Base-by-base conservation (phyloP, 2,329 filamentous ascomycete genomes). In the Pseudogymnoascus sp. region DNA sequence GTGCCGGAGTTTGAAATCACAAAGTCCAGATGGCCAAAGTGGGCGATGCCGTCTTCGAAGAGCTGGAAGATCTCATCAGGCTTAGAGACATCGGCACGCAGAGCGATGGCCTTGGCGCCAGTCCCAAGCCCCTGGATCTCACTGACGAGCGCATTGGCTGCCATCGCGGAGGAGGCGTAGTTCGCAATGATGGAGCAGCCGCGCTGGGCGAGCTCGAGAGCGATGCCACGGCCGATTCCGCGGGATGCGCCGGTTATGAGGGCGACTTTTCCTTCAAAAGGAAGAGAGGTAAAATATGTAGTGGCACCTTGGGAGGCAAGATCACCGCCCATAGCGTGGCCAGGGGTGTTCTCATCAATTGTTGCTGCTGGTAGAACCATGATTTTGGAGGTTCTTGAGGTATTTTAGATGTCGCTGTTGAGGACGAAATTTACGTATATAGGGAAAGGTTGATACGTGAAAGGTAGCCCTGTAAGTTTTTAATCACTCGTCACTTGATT, bases 151-250 rank as follows among this genome's bases (percentile, higher is more conserved):
- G 86, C 53, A 86, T 87, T 79, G 21, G 87, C 87, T 0, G 82
- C 77, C 21, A 74, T 72, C 35, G 78, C 73, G 68, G 84, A 82
- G 59, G 80, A 80, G 62, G 80, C 76, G 74, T 89, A 89, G 78
- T 88, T 89, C 72, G 89, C 81, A 26, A 89, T 79, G 61, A 90
- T 79, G 63, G 79, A 83, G 70, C 82, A 83, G 42, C 86, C 86
- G 67, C 85, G 85, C 72, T 81, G 80, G 72, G 82, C 86, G 42
- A 89, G 84, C 75, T 88, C 86, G 62, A 88, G 79, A 67, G 86
- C 86, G 62, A 87, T 87, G 62, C 85, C 85, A 61, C 79, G 77
- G 40, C 86, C 86, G 69, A 89, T 89, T 63, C 87, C 87, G 37
- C 86, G 85, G 61, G 85, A 84, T 59, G 82, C 77, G 40, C 83